A percentile compares a stretch with the other conserved stretches of the same genome.
These are phyloP conservation scores for Penicillium chermesinum DNA, from an alignment of 495 filamentous ascomycete genomes.

Conservation along the genomic window DNA sequence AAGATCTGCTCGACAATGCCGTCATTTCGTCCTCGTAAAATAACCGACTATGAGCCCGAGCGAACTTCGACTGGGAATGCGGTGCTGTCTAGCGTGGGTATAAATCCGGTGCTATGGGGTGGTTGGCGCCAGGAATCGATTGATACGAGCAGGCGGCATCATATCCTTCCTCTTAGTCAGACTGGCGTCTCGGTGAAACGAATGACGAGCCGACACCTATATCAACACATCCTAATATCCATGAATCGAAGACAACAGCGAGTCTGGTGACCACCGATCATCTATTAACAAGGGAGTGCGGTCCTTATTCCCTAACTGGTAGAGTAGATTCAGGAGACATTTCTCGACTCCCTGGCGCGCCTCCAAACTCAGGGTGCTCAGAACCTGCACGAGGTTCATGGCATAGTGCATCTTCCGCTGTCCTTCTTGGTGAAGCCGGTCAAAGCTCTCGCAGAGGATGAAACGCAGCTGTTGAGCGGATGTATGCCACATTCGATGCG, in stretches of 20 bases:
- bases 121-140: too few species aligned
- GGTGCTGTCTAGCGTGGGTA: too few species aligned
- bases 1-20: too few species aligned
- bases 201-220: too few species aligned
- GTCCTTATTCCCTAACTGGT: slow-evolving; percentile 5
- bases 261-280: slow-evolving; percentile 24
- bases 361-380: slow-evolving; percentile 19
- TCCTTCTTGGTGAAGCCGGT: slow-evolving; percentile 3
- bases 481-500: slow-evolving; percentile 7
- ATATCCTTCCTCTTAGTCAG: too few species aligned
- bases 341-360: slow-evolving; percentile 24
- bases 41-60: too few species aligned
- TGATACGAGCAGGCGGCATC: too few species aligned
- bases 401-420: slow-evolving; percentile 17
- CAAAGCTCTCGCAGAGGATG: slow-evolving; percentile 14
- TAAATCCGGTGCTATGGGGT: too few species aligned
- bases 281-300: slow-evolving; percentile 9
- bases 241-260: slow-evolving; percentile 23
- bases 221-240: too few species aligned
- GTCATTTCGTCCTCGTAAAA: too few species aligned
- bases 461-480: slow-evolving; percentile 17
- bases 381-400: slow-evolving; percentile 16
- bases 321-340: slow-evolving; percentile 27
- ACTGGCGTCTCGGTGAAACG: too few species aligned
- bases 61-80: too few species aligned